Evolutionary conservation across 108 stramenopile species (phyloP), one percentile per base, ranked within the genome.

Genomic region (Conticribra weissflogii): DNA sequence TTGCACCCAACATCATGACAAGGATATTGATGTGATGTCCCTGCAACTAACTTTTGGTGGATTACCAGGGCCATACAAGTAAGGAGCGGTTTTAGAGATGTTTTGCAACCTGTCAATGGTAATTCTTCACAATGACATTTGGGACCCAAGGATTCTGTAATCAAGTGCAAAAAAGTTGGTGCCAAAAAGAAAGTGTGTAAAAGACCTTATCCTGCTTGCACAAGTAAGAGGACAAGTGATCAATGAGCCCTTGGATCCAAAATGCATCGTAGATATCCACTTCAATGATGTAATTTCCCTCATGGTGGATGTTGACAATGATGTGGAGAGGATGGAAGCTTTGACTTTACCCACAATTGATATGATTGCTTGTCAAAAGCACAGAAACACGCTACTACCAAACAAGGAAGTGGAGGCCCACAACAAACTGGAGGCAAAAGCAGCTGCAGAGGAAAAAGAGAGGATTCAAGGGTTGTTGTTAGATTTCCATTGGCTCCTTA

Each of bases 21-120:
- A 28, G 15, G 23, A 36, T 9, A 14, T 76, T 3, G 66, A 29
- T 3, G 2, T 44, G 25, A 36, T 68, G 15, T 18, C 36, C 0
- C 47, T 59, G 1, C 2, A 66, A 36, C 66, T 68, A 1, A 53
- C 74, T 0, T 76, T 76, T 9, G 74, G 74, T 0, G 74, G 74
- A 2, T 19, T 33, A 2, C 59, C 59, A 31, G 23, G 74, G 55
- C 74, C 74, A 1, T 60, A 15, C 4, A 59, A 61, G 53, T 76
- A 36, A 23, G 59, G 74, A 2, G 27, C 25, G 3, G 29, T 62
- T 28, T 51, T 61, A 28, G 61, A 72, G 48, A 23, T 61, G 16
- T 32, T 72, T n/a, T 64, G 66, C 28, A 27, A 74, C 22, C 44
- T 76, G 3, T 18, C 59, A 44, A 76, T 52, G n/a, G 53, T 32